Percentiles rank a stretch among this genome's conserved stretches.
phyloP scores from a whole-genome alignment of 768 basidiomycete genomes.

The Rhodotorula taiwanensis region DNA sequence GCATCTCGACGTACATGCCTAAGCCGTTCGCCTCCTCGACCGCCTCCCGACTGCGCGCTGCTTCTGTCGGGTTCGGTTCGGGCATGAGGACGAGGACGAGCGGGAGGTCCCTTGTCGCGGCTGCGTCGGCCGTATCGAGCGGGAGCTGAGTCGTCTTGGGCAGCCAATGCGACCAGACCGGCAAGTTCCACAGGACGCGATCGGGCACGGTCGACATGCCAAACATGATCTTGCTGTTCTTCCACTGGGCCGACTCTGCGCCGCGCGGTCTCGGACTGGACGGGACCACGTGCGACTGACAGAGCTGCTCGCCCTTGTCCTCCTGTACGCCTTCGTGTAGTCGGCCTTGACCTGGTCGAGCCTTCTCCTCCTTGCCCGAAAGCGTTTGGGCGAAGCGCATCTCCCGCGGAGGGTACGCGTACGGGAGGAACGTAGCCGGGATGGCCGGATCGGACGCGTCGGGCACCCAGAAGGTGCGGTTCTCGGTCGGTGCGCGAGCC shows the following conservation, averaged over 20 bases:
- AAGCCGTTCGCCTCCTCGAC: slow-evolving; percentile 27
- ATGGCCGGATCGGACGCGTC: background rate
- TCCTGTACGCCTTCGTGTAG: slow-evolving; percentile 14
- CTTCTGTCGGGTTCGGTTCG: slow-evolving; percentile 24
- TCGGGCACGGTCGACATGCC: slow-evolving; percentile 37
- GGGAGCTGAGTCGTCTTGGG: background rate
- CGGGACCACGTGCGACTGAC: slow-evolving; percentile 15
- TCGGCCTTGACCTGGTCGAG: background rate
- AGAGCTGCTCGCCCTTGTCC: slow-evolving; percentile 26
- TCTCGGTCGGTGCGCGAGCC: background rate
- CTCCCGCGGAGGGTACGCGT: slow-evolving; percentile 31
- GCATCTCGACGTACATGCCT: slow-evolving; percentile 30
- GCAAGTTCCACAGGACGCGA: slow-evolving; percentile 34
- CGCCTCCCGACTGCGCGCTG: slow-evolving; percentile 20
- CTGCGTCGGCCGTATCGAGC: slow-evolving; percentile 15
- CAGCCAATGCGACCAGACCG: slow-evolving; percentile 37
- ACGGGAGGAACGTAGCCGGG: slow-evolving; percentile 23
- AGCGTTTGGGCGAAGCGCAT: slow-evolving; percentile 31
- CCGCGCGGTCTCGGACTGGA: slow-evolving; percentile 15
- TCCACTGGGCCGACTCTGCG: background rate
- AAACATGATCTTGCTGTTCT: slow-evolving; percentile 29
- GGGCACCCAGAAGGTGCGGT: slow-evolving; percentile 25
- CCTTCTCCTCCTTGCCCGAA: background rate
- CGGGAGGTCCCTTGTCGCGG: slow-evolving; percentile 10
- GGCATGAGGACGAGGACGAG: slow-evolving; percentile 32